Conservation (phyloP, 1,284 basidiomycete species). For the Sparassis latifolia region DNA sequence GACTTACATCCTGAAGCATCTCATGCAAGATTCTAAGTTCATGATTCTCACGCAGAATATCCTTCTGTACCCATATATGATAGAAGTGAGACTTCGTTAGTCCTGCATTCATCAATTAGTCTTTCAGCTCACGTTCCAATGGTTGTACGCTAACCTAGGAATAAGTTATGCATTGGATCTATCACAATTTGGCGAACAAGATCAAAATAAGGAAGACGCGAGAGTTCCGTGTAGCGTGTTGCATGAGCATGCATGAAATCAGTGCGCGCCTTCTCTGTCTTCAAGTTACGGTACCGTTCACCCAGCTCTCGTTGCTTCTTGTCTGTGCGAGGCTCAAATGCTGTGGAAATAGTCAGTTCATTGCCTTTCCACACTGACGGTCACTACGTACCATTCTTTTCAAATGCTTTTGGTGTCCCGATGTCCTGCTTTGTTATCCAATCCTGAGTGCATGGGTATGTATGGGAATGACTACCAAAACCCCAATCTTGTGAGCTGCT, state of each 20-base stretch:
- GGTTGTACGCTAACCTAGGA: slow-evolving; percentile 18
- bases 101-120: slow-evolving; percentile 10
- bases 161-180: slow-evolving; percentile 29
- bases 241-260: slow-evolving; percentile 15
- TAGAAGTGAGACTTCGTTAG: slow-evolving; percentile 29
- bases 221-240: slow-evolving; percentile 23
- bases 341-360: not conserved
- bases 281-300: not conserved
- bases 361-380: not conserved
- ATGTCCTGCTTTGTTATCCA: slow-evolving; percentile 23
- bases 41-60: slow-evolving; percentile 19
- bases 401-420: slow-evolving; percentile 9
- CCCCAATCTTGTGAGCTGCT: slow-evolving; percentile 25
- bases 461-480: slow-evolving; percentile 25
- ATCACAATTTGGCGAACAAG: slow-evolving; percentile 21
- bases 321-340: not conserved
- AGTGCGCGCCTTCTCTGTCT: not conserved
- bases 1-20: slow-evolving; percentile 16
- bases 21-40: slow-evolving; percentile 21
- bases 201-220: slow-evolving; percentile 27
- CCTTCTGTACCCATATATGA: slow-evolving; percentile 25
- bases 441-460: slow-evolving; percentile 27
- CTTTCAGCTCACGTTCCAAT: not conserved
- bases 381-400: slow-evolving; percentile 6
- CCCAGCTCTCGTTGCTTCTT: not conserved